phyloP scores from a whole-genome alignment of 495 filamentous ascomycete genomes.

The Annulohypoxylon moriforme region DNA sequence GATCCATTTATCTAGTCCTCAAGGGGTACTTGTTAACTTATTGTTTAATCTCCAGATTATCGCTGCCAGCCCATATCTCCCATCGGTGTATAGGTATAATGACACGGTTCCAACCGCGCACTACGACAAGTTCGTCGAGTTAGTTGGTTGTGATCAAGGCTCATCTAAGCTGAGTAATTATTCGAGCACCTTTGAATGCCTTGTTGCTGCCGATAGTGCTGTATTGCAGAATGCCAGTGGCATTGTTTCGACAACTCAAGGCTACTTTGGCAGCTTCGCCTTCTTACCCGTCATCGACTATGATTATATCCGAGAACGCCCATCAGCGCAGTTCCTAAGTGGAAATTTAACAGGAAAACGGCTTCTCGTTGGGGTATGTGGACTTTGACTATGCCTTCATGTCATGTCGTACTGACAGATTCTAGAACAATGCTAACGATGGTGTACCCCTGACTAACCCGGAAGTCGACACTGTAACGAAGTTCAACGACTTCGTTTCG shows the following conservation, averaged over 20 bases:
- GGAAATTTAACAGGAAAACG: conserved; percentile 52
- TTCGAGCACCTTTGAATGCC: conserved; percentile 44
- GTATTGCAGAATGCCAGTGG: conserved; percentile 68
- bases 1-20: conserved; percentile 16
- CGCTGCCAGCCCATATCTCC: conserved; percentile 37
- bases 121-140: conserved; percentile 66
- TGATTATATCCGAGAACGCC: conserved; percentile 63
- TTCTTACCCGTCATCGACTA: conserved; percentile 75
- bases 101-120: conserved; percentile 60
- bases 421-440: conserved; percentile 48
- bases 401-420: conserved; percentile 1
- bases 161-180: conserved; percentile 31
- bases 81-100: conserved; percentile 51
- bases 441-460: conserved; percentile 43
- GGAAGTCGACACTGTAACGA: conserved; percentile 23
- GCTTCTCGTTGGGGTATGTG: conserved; percentile 39
- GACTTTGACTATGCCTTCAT: neutral
- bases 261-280: conserved; percentile 62
- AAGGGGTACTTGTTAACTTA: conserved; percentile 32
- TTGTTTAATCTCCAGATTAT: conserved; percentile 24
- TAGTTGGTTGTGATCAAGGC: conserved; percentile 58
- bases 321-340: conserved; percentile 63
- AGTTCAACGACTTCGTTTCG: conserved; percentile 37
- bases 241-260: conserved; percentile 42
- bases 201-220: conserved; percentile 53